Evolutionary conservation across 2,329 filamentous ascomycete species (phyloP).

Genomic region (Sarocladium oryzae): DNA sequence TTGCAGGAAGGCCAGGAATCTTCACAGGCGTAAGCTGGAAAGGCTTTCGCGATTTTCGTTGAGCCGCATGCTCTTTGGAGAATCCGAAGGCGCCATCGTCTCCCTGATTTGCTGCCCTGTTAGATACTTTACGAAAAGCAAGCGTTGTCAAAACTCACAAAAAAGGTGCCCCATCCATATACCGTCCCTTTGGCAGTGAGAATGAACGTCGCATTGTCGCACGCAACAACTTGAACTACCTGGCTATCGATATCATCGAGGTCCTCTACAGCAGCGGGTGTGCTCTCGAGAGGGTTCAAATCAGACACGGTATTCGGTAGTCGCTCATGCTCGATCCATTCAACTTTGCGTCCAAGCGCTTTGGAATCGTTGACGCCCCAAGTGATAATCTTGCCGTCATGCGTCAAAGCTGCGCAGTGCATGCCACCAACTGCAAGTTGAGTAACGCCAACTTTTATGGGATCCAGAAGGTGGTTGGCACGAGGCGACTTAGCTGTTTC

Average conservation of each 20-base stretch:
- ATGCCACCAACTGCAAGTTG: slow-evolving; percentile 57
- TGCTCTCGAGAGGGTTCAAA: slow-evolving; percentile 53
- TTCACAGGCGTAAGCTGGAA: slow-evolving; percentile 27
- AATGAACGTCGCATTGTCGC: slow-evolving; percentile 39
- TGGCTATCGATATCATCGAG: slow-evolving; percentile 26
- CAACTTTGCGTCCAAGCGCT: slow-evolving; percentile 52
- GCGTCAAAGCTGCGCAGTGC: slow-evolving; percentile 56
- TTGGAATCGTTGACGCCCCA: slow-evolving; percentile 65
- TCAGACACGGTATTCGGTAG: slow-evolving; percentile 38
- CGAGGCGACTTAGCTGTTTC: slow-evolving; percentile 7
- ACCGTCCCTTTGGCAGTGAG: slow-evolving; percentile 55
- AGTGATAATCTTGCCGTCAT: slow-evolving; percentile 55
- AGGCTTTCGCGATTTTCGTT: not conserved
- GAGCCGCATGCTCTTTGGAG: slow-evolving; percentile 22
- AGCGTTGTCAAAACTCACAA: slow-evolving; percentile 33
- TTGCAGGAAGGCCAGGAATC: slow-evolving; percentile 44
- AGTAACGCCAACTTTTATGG: slow-evolving; percentile 49
- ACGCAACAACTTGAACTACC: slow-evolving; percentile 54
- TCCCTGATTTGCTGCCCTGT: slow-evolving; percentile 20
- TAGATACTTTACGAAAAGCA: too few relatives aligned
- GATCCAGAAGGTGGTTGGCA: slow-evolving; percentile 49
- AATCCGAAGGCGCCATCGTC: slow-evolving; percentile 45
- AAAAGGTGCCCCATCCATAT: slow-evolving; percentile 59
- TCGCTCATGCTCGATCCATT: slow-evolving; percentile 31
- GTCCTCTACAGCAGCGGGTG: slow-evolving; percentile 46